Evolutionary conservation across 106 monocot species (phyloP), one percentile per base, ranked within the genome.

Genomic region (Acorus calamus): DNA sequence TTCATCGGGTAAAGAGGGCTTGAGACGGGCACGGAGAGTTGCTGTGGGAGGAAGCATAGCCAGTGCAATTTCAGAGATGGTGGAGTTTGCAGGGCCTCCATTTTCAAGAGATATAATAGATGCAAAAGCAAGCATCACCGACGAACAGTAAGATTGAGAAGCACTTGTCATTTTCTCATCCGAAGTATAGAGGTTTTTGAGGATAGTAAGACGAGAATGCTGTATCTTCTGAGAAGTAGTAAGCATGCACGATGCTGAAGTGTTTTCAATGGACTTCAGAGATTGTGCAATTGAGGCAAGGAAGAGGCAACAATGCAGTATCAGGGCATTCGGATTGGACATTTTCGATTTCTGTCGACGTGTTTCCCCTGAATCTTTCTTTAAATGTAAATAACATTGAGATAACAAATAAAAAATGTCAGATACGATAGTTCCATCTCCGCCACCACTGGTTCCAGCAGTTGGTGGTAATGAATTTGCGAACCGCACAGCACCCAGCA

Each of bases 81-180:
- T 74, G 45, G 84, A 84, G 49, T 78, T 87, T 42, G 58, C 9
- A 52, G 64, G 53, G 8, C 54, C 62, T 1, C 69, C 74, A 61
- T 62, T 77, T 63, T 98, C 92, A 47, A 92, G 85, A 11, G 81
- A 79, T 59, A 88, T n/a, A 72, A 98, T 45, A 64, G 80, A 74
- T 57, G 98, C 80, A 52, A 98, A 71, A 72, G 92, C 98, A 13
- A 92, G 63, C 98, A 98, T 98, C 42, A 92, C 92, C 52, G 98
- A 74, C 65, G 79, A 78, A 77, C 77, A 83, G 46, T 98, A 79
- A 50, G 87, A 82, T 67, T 91, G 85, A 70, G 83, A 64, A 47
- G 74, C 74, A 78, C 47, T 79, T 46, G 65, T 53, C 48, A 75
- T 49, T 44, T 74, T 76, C 54, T 85, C 88, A 79, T 79, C 83